Evolutionary conservation across 179 eudicot species (phyloP).

Genomic region (Beta lomatogona): DNA sequence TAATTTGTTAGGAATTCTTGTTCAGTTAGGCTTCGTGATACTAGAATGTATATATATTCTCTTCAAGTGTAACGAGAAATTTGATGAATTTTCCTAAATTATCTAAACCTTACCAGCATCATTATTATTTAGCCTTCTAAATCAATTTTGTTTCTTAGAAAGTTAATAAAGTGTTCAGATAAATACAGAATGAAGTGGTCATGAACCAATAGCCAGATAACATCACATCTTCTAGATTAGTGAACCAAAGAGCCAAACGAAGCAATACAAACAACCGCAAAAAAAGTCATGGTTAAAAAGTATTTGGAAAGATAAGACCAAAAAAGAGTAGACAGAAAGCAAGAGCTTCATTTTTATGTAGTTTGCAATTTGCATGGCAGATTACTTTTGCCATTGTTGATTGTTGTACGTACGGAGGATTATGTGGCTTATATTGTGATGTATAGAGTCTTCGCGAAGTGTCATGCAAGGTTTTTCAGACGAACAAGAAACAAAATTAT

Average conservation of each 20-base stretch:
- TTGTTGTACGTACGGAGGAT: neutral
- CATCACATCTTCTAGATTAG: too few relatives aligned
- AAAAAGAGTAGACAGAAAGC: neutral
- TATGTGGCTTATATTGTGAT: conserved; percentile 1
- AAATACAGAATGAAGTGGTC: too few relatives aligned
- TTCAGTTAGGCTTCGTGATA: too few relatives aligned
- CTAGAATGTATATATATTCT: too few relatives aligned
- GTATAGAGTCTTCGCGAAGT: neutral
- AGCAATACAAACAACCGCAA: neutral
- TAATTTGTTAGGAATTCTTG: too few relatives aligned
- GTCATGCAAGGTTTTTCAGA: neutral
- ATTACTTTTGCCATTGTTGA: neutral
- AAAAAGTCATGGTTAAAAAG: neutral
- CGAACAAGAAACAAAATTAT: neutral
- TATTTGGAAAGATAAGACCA: neutral
- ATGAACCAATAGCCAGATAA: too few relatives aligned
- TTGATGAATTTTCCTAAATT: too few relatives aligned
- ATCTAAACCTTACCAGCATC: too few relatives aligned
- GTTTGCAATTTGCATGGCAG: conserved; percentile 9
- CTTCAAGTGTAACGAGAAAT: too few relatives aligned
- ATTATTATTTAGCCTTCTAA: too few relatives aligned
- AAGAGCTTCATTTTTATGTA: neutral
- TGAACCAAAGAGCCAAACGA: neutral
- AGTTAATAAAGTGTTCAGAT: too few relatives aligned
- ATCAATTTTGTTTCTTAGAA: too few relatives aligned